Evolutionary conservation across 345 rosid genomes (phyloP).

Genomic region (Eucalyptus curtisii): DNA sequence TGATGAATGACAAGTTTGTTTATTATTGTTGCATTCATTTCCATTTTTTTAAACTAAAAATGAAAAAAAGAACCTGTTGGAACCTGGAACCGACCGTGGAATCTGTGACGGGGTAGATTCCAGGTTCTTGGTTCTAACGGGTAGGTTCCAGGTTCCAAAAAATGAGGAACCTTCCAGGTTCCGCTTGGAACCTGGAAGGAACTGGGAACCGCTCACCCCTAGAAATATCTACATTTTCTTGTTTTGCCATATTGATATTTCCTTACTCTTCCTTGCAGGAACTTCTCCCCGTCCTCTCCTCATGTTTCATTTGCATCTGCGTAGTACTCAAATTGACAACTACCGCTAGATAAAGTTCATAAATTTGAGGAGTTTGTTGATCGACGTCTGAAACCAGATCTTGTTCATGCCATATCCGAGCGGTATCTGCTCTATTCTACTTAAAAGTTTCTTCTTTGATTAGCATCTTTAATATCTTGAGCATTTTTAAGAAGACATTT

Average conservation of each 20-base stretch:
- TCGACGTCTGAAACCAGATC: constrained; percentile 71
- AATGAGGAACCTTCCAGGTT: too few relatives aligned
- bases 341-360: constrained; percentile 36
- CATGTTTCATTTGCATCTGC: neutral
- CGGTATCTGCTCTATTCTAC: constrained; percentile 13
- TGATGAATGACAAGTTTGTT: too few relatives aligned
- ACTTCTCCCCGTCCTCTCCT: neutral
- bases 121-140: too few relatives aligned
- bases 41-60: too few relatives aligned
- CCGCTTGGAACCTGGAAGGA: too few relatives aligned
- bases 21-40: too few relatives aligned
- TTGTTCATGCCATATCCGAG: constrained; percentile 50
- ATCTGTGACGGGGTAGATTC: too few relatives aligned
- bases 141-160: too few relatives aligned
- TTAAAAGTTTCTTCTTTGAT: neutral
- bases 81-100: too few relatives aligned
- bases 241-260: neutral
- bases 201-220: too few relatives aligned
- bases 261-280: neutral
- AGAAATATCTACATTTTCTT: neutral
- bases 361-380: constrained; percentile 79
- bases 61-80: too few relatives aligned
- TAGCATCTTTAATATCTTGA: neutral
- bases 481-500: neutral
- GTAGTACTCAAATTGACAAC: constrained; percentile 23